These are phyloP conservation scores for Penicillium longicatenatum DNA, from an alignment of 495 filamentous ascomycete species.

Conservation along the genomic window DNA sequence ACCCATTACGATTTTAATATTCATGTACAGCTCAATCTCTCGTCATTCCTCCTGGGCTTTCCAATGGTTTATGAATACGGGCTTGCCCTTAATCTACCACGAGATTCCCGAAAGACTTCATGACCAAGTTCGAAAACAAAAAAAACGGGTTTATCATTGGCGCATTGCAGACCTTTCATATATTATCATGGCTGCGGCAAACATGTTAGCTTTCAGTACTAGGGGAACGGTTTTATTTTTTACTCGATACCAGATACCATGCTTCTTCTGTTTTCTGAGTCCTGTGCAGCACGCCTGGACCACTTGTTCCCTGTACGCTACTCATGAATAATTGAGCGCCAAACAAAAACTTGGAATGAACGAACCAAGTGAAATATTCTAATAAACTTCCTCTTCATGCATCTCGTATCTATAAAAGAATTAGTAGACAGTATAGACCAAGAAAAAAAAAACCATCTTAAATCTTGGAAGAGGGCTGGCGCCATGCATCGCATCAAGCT, in stretches of 20 bases:
- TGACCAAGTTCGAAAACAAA: slow-evolving; percentile 13
- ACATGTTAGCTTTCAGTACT: slow-evolving; percentile 17
- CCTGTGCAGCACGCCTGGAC: slow-evolving; percentile 9
- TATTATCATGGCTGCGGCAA: slow-evolving; percentile 15
- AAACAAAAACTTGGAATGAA: slow-evolving; percentile 12
- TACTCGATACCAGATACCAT: slow-evolving; percentile 45
- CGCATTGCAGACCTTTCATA: slow-evolving; percentile 12
- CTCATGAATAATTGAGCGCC: slow-evolving; percentile 10
- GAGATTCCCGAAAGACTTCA: slow-evolving; percentile 10
- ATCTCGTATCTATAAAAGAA: slow-evolving; percentile 17
- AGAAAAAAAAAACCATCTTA: background rate
- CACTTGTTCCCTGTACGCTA: slow-evolving; percentile 30
- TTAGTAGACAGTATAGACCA: slow-evolving; percentile 7
- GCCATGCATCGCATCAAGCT: slow-evolving; percentile 17
- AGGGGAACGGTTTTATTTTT: slow-evolving; percentile 20
- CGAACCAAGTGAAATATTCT: slow-evolving; percentile 18
- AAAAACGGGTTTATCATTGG: slow-evolving; percentile 17
- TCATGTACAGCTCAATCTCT: slow-evolving; percentile 45
- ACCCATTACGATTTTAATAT: slow-evolving; percentile 39
- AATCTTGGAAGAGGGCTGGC: slow-evolving; percentile 12
- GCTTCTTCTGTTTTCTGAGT: slow-evolving; percentile 15
- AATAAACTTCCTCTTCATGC: slow-evolving; percentile 12
- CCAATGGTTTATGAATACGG: slow-evolving; percentile 21
- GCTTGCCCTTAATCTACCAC: slow-evolving; percentile 2
- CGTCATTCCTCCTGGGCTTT: slow-evolving; percentile 16